Evolutionary conservation across 163 green algal species (phyloP).

Genomic region (Scenedesmus sp.): DNA sequence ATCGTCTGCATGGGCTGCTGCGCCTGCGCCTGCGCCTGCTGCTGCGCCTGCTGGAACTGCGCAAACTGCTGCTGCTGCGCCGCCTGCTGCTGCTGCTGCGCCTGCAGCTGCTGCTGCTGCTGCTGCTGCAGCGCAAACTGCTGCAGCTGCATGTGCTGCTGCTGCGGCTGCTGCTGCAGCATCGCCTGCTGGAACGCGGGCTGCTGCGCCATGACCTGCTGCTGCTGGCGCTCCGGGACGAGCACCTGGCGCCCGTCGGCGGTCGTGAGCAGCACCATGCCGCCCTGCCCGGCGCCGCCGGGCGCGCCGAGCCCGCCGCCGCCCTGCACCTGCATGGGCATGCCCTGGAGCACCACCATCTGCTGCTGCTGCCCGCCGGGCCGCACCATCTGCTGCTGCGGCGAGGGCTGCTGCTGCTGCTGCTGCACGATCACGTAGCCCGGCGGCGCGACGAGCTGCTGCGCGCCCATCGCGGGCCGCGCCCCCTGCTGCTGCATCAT

Average conservation of each 20-base stretch:
- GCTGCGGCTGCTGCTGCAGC: conserved; percentile 5
- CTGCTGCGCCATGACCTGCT: conserved; percentile 2
- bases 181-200: background rate
- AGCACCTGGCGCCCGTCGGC: conserved; percentile 25
- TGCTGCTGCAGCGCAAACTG: conserved; percentile 9
- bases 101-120: conserved; percentile 6
- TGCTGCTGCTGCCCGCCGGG: background rate
- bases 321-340: background rate
- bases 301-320: background rate
- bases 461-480: background rate
- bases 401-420: conserved; percentile 24
- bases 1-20: conserved; percentile 10
- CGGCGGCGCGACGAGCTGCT: conserved; percentile 11
- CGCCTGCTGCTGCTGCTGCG: background rate
- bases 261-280: conserved; percentile 13
- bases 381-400: background rate
- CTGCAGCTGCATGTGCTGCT: conserved; percentile 10
- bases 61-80: background rate
- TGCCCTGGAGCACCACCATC: conserved; percentile 2
- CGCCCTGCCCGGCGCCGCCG: background rate
- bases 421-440: conserved; percentile 21
- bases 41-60: background rate
- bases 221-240: conserved; percentile 8
- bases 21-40: conserved; percentile 12
- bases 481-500: no score